Percentiles rank a stretch among this genome's conserved stretches.
Evolutionary conservation across 73 alveolate species (phyloP).

Genomic region (Tetrahymena thermophila): DNA sequence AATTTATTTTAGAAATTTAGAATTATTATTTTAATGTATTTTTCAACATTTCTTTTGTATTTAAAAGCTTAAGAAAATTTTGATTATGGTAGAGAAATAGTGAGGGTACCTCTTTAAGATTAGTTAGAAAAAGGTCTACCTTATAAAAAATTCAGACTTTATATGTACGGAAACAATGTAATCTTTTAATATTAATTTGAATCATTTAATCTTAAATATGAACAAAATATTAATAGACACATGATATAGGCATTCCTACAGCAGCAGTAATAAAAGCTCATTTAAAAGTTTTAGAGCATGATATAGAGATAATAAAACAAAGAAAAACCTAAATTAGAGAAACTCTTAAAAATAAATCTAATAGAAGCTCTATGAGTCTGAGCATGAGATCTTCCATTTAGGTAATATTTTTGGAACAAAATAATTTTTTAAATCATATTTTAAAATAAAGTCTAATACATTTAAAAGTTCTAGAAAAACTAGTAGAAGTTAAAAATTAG

Average conservation of each 20-base stretch:
- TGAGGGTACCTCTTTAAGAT: slow-evolving; percentile 65
- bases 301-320: background rate
- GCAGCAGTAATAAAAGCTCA: slow-evolving; percentile 51
- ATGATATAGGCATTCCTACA: slow-evolving; percentile 46
- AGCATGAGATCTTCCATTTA: background rate
- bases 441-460: background rate
- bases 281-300: slow-evolving; percentile 6
- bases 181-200: too few species aligned
- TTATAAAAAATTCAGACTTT: slow-evolving; percentile 21
- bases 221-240: background rate
- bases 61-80: slow-evolving; percentile 56
- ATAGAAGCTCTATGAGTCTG: background rate
- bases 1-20: background rate
- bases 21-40: too few species aligned
- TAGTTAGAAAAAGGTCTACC: slow-evolving; percentile 29
- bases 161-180: slow-evolving; percentile 19
- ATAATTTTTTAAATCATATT: background rate
- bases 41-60: background rate
- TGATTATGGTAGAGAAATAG: slow-evolving; percentile 77
- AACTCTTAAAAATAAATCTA: background rate
- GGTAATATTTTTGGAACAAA: background rate
- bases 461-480: background rate
- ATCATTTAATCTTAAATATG: too few species aligned
- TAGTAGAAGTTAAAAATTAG: slow-evolving; percentile 12
- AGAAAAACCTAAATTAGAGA: background rate